Conservation (phyloP, 2,329 filamentous ascomycete species). For the Elsinoe ampelina region DNA sequence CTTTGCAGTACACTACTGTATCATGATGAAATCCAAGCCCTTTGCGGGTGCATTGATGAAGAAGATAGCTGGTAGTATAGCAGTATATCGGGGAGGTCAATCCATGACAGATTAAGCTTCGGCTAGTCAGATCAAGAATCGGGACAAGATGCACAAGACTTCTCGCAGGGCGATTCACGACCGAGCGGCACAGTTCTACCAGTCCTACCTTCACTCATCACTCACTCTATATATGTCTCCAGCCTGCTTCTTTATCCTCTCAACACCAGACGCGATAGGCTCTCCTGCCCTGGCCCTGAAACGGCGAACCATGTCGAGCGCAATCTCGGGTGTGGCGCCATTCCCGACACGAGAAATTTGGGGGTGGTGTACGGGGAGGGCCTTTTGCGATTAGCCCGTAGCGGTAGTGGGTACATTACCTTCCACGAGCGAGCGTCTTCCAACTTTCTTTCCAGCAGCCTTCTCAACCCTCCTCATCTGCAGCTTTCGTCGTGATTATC, state of each 20-base stretch:
- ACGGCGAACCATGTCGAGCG: conserved; percentile 9
- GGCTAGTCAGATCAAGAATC: conserved; percentile 1
- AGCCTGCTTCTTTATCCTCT: neutral
- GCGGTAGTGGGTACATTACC: neutral
- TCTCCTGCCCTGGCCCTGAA: neutral
- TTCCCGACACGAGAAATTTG: conserved; percentile 4
- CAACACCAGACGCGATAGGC: neutral
- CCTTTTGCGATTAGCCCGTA: neutral
- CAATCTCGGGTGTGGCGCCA: conserved; percentile 7
- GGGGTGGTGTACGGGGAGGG: neutral
- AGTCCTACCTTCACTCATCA: neutral
- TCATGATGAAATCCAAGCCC: no score
- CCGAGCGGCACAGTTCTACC: neutral
- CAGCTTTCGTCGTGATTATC: neutral
- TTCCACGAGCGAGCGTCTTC: neutral
- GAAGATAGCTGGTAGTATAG: no score
- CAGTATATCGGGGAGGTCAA: no score
- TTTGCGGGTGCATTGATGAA: no score
- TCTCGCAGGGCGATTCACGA: neutral
- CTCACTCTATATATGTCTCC: neutral
- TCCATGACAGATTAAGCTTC: neutral
- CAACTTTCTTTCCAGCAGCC: neutral
- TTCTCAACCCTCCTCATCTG: neutral
- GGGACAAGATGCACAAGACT: neutral
- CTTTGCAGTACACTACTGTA: no score